Percentiles rank a stretch among this genome's conserved stretches.
phyloP scores from a whole-genome alignment of 2,329 filamentous ascomycete species.

The Thelonectria rubi region DNA sequence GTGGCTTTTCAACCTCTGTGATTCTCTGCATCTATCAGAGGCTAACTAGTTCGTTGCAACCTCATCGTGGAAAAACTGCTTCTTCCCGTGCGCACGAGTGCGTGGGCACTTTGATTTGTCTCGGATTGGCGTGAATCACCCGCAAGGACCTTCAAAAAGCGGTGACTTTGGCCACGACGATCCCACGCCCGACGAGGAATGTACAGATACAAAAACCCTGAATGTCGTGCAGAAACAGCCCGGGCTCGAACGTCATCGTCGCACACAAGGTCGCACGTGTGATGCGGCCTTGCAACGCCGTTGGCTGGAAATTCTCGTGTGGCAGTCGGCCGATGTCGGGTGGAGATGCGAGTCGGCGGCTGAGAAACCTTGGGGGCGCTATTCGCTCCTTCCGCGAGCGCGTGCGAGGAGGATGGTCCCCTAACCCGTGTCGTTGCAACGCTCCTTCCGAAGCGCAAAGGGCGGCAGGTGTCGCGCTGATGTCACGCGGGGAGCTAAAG shows the following conservation, averaged over 20 bases:
- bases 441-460: neutral
- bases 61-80: neutral
- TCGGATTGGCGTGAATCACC: no score
- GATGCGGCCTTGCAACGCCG: neutral
- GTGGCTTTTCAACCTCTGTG: neutral
- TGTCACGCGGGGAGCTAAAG: neutral
- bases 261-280: slow-evolving; percentile 5
- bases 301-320: slow-evolving; percentile 9
- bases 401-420: neutral
- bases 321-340: slow-evolving; percentile 32
- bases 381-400: slow-evolving; percentile 20
- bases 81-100: neutral
- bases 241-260: neutral
- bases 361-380: slow-evolving; percentile 33
- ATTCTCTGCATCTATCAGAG: no score
- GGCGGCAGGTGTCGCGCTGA: neutral
- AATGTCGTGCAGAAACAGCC: neutral
- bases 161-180: neutral
- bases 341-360: slow-evolving; percentile 27
- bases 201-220: neutral
- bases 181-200: neutral
- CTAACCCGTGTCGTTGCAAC: neutral
- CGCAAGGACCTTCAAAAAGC: neutral
- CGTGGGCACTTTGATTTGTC: no score
- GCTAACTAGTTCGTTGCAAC: no score